Evolutionary conservation across 768 basidiomycete genomes (phyloP), one percentile per base, ranked within the genome.

Genomic region (Termitomyces sp.): DNA sequence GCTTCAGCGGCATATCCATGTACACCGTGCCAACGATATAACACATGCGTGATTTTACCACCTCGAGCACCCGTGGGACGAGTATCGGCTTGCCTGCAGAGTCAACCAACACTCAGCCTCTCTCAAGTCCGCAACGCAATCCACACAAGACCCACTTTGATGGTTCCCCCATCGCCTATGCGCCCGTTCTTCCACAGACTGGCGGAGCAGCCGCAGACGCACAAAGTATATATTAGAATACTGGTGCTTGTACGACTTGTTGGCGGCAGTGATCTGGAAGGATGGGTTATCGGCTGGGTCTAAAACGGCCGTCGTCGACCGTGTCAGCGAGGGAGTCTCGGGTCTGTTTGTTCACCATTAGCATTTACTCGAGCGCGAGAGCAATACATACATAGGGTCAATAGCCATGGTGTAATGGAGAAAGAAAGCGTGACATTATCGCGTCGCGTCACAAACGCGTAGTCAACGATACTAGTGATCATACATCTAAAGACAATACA

Each of bases 1-100:
- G 96, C 69, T 99, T 99, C 54, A 98, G 79, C 9, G 95, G 93
- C 97, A 99, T 99, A 61, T 99, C 95, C 86, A 98, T 89, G 71
- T 98, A 99, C 6, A 98, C 87, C 0, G 97, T 99, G 4, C 97
- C 97, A 56, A 97, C 77, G 61, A 98, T 82, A 71, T 89, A 98
- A 72, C 94, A 97, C 56, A 96, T 76, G 66, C 89, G 78, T 1
- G 89, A 88, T 65, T 93, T 91, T 49, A 86, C 76, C 8, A 98
- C 88, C 59, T 98, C 96, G 4, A 97, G 84, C 2, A 96, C 90
- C 33, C 92, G 81, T 6, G 86, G 80, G n/a, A 95, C 82, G 33
- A 87, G 79, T 12, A 79, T 68, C 0, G 94, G 93, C 12, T 81
- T 77, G 9, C 86, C 91, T 92, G 66, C 44, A 30, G 7, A 28